Evolutionary conservation across 495 filamentous ascomycete genomes (phyloP), one percentile per base, ranked within the genome.

Genomic region (Bombardia bombarda): DNA sequence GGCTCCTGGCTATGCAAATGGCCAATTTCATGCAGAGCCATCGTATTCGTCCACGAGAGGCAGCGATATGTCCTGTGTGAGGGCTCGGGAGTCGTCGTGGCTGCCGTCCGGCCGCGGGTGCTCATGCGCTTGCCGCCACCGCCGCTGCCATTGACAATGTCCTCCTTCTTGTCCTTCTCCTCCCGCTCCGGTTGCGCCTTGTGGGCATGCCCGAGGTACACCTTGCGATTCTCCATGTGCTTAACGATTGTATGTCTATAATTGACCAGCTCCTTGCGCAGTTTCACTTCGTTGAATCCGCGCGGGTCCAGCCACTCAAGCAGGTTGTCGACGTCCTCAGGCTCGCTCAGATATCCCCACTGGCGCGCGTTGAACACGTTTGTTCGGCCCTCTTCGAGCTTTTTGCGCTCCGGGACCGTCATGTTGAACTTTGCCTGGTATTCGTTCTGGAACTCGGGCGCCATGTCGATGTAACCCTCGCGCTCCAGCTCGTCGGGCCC

Each of bases 401-500:
- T 79, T 69, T 90, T 93, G 52, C 92, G 81, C 61, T 95, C 84
- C 3, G 82, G 80, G 1, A 90, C 81, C 3, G 85, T 90, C 56
- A 87, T 80, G 42, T 81, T 75, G 58, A 89, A 87, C 45, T 80
- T 79, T 40, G 66, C 63, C 38, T 68, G 67, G 53, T 84, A 82
- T 49, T 72, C 67, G 26, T 74, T 64, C 46, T 89, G 77, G 18
- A 77, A 75, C 20, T 87, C 80, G 12, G 76, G 62, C 13, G 52
- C 43, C 55, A 87, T 74, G 43, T 93, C 84, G 54, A 94, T 86
- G 43, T 71, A 82, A 2, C 90, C 92, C 33, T 82, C 74, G 5
- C 85, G 75, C 62, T 98, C 92, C 58, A 90, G 73, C 32, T 90
- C 84, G 60, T 94, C 86, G 0, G 92, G 92, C 0, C 92, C 92